These are phyloP conservation scores for Paecilomyces niveus DNA, from an alignment of 2,329 filamentous ascomycete species.

Conservation along the genomic window DNA sequence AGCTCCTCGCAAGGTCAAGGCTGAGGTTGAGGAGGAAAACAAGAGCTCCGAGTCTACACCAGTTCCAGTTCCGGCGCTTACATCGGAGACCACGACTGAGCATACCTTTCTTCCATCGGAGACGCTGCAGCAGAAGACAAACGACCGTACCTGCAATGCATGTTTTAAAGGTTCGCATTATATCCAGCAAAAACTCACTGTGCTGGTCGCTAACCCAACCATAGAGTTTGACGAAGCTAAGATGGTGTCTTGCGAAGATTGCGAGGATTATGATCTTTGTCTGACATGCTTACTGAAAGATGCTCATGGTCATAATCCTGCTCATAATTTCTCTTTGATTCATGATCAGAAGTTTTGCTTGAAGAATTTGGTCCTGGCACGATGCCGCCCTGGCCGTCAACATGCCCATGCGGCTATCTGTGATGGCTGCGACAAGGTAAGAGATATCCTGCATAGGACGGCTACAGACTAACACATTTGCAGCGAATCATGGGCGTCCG, in stretches of 20 bases:
- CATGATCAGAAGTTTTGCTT: constrained; percentile 49
- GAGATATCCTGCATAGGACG: constrained; percentile 7
- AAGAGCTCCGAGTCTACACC: constrained; percentile 8
- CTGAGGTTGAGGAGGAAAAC: constrained; percentile 14
- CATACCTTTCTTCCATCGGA: constrained; percentile 3
- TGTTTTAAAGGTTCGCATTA: constrained; percentile 52
- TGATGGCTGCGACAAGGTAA: constrained; percentile 77
- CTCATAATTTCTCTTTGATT: constrained; percentile 64
- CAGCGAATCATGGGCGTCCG: constrained; percentile 77
- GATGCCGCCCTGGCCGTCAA: constrained; percentile 73
- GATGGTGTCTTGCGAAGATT: constrained; percentile 78
- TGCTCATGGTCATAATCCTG: constrained; percentile 85
- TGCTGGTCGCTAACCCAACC: constrained; percentile 15
- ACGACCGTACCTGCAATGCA: constrained; percentile 52
- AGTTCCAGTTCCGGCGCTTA: constrained; percentile 17
- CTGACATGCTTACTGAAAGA: constrained; percentile 67
- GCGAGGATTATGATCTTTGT: constrained; percentile 91
- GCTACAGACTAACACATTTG: constrained; percentile 13
- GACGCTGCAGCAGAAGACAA: constrained; percentile 8
- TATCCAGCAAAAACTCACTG: background rate
- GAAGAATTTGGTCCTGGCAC: constrained; percentile 54
- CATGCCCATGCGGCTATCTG: constrained; percentile 81
- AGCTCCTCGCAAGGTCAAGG: constrained; percentile 52
- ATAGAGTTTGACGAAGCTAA: constrained; percentile 64
- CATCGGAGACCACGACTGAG: constrained; percentile 13